Percentiles rank a stretch among this genome's conserved stretches.
Conservation (phyloP, 225 moss, liverwort and hornwort genomes). For the Pseudoscleropodium purum region DNA sequence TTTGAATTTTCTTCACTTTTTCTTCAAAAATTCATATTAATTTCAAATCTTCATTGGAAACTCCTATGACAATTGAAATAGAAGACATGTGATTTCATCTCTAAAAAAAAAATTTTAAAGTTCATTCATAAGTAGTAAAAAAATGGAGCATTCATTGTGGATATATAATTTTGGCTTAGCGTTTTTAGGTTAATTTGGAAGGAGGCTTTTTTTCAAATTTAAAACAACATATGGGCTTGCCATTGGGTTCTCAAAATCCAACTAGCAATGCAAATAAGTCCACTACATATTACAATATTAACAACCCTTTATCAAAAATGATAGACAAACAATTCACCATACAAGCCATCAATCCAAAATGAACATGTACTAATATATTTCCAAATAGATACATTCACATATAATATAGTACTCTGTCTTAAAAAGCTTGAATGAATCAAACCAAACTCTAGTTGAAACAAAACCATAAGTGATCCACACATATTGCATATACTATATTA, state of each 20-base stretch:
- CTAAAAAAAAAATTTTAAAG: too few relatives aligned
- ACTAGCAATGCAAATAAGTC: neutral
- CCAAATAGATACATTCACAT: neutral
- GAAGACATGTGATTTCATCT: neutral
- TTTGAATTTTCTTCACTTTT: too few relatives aligned
- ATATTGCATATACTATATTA: neutral
- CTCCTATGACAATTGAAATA: too few relatives aligned
- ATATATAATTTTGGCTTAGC: neutral
- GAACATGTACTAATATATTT: neutral
- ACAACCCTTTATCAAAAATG: neutral
- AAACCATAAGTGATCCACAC: neutral
- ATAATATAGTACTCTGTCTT: too few relatives aligned
- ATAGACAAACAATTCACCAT: too few relatives aligned
- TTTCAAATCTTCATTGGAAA: too few relatives aligned
- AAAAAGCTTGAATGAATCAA: neutral
- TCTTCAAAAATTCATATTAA: too few relatives aligned
- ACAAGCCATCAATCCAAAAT: too few relatives aligned
- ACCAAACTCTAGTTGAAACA: neutral
- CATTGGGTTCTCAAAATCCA: neutral
- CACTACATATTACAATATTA: neutral
- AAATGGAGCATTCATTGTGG: neutral
- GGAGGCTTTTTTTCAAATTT: neutral
- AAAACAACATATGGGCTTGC: neutral
- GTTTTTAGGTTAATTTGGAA: accelerated
- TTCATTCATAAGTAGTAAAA: neutral